Conservation (phyloP, 352 stramenopile genomes). For the Pythium vanterpoolii region DNA sequence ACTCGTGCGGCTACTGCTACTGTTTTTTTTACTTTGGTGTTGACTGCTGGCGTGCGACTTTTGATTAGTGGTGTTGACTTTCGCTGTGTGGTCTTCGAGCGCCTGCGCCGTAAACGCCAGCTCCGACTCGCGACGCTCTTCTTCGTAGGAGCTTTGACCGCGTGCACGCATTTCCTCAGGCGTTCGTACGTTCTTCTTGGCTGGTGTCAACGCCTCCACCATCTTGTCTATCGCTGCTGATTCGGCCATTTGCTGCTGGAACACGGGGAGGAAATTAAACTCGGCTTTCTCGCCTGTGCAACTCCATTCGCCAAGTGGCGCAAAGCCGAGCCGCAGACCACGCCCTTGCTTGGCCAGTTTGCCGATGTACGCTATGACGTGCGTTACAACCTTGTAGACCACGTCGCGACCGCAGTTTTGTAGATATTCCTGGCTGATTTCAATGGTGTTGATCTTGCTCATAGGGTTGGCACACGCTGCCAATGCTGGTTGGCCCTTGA, state of each 20-base stretch:
- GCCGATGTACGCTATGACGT: slow-evolving; percentile 37
- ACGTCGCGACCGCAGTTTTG: slow-evolving; percentile 43
- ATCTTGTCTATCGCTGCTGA: background rate
- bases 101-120: background rate
- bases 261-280: slow-evolving; percentile 40
- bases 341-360: slow-evolving; percentile 41
- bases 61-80: background rate
- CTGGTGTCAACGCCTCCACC: background rate
- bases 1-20: background rate
- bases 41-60: background rate
- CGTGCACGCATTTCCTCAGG: slow-evolving; percentile 11
- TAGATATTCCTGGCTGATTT: slow-evolving; percentile 31
- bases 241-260: slow-evolving; percentile 28
- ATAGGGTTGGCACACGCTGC: slow-evolving; percentile 22
- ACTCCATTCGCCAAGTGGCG: slow-evolving; percentile 55
- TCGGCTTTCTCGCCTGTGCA: slow-evolving; percentile 28
- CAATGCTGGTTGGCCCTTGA: slow-evolving; percentile 24
- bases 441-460: slow-evolving; percentile 22
- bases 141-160: background rate
- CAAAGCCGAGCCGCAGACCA: slow-evolving; percentile 32
- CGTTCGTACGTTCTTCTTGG: slow-evolving; percentile 2
- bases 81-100: slow-evolving; percentile 7
- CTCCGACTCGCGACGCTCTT: background rate
- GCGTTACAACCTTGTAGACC: slow-evolving; percentile 34
- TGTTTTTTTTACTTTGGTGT: too few species aligned